Conservation (phyloP, 2,329 filamentous ascomycete species). For the Fusarium sp. region DNA sequence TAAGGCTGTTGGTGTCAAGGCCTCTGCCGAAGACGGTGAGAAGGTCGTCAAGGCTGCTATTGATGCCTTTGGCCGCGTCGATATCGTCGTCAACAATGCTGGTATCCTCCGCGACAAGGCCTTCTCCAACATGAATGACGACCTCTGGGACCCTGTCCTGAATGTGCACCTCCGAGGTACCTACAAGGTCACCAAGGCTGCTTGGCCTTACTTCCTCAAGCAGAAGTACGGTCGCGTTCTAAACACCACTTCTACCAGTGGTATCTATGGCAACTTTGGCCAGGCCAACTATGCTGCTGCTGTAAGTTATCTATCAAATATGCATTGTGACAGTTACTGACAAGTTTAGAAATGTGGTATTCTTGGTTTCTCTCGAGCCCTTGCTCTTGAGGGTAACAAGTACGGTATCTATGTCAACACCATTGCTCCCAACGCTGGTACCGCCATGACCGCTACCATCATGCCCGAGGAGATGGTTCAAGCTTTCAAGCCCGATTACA, state of each 20-base stretch:
- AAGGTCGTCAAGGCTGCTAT: constrained; percentile 92
- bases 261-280: constrained; percentile 99
- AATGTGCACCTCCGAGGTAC: constrained; percentile 94
- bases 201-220: constrained; percentile 97
- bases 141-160: constrained; percentile 90
- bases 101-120: constrained; percentile 98
- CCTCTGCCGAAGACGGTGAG: constrained; percentile 92
- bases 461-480: constrained; percentile 98
- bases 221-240: constrained; percentile 98
- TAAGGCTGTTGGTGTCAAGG: constrained; percentile 92
- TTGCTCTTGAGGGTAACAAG: constrained; percentile 93
- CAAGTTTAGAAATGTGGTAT: constrained; percentile 84
- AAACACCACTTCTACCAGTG: constrained; percentile 96
- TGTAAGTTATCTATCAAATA: constrained; percentile 63
- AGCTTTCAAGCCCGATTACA: constrained; percentile 99
- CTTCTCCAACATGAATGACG: constrained; percentile 97
- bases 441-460: constrained; percentile 92
- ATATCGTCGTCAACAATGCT: constrained; percentile 97
- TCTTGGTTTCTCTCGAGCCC: constrained; percentile 91
- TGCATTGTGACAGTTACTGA: constrained; percentile 30
- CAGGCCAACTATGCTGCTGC: constrained; percentile 97
- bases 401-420: constrained; percentile 99
- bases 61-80: constrained; percentile 91
- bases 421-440: constrained; percentile 97
- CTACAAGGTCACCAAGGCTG: constrained; percentile 96